Base-by-base conservation (phyloP, 148 eudicot species). In the Rhododendron molle region DNA sequence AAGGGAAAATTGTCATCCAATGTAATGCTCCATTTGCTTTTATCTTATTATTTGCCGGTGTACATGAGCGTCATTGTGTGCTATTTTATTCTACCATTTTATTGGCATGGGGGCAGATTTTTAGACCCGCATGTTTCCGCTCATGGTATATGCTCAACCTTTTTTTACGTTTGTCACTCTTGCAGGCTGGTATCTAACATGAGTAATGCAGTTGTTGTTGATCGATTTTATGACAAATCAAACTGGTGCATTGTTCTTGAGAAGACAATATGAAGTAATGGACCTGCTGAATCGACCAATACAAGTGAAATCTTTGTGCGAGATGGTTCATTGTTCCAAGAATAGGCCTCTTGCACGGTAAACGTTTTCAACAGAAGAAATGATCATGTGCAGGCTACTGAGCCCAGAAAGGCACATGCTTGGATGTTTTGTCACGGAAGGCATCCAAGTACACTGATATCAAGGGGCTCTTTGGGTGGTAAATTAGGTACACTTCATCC, bases 181-280 rank as follows among this genome's bases (percentile, higher is more conserved):
- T 90, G 87, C 93, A 96, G 99, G 90, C 90, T 96, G 83, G 97
- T 92, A 16, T 91, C 93, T 79, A 95, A 88, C 62, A 92, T 94
- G 90, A 90, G 85, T 79, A 89, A 90, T 86, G 90, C 95, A 15
- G 90, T 94, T 30, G 85, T 96, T n/a, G 93, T 95, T 78, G 98
- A 96, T 88, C 93, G 91, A 23, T 96, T 95, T 86, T 96, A 87
- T 56, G 99, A 96, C 90, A 96, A 96, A 88, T 96, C 99, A 49
- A 96, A 96, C 82, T 96, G 99, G 98, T 96, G 99, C 82, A 90
- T 96, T 44, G 91, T 96, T 84, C 98, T 96, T 38, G 89, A 95
- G 89, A 95, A 93, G 89, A 94, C 89, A 78, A 78, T 81, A 76
- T 91, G 91, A 92, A 28, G 26, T 86, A 52, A 30, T 30, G 72